Evolutionary conservation across 2,329 filamentous ascomycete genomes (phyloP), one percentile per base, ranked within the genome.

Genomic region (Neopestalotiopsis sp.): DNA sequence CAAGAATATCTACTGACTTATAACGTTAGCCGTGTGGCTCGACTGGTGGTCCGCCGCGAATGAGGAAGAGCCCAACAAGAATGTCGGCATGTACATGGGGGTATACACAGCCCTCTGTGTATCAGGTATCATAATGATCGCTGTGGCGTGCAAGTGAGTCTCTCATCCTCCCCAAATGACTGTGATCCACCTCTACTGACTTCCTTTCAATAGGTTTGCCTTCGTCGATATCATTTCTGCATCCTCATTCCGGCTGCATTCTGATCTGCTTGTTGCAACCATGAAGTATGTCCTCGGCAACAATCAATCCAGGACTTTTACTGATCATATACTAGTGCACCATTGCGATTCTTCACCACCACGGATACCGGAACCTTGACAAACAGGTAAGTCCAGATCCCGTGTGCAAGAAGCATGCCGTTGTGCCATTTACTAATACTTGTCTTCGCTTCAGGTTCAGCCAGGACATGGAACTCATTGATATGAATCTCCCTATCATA

Each of bases 11-110:
- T n/a, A 42, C 45, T 57, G 9, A 56, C 30, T 5, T 17, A 6
- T 17, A 13, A n/a, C 3, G 4, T 13, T 32, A 67, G 38, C 65
- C 6, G 63, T 68, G 9, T 70, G 69, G 69, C 24, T 70, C 13
- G 60, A 65, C 17, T 70, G 63, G 62, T 70, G 69, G 69, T 62
- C 66, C 17, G 58, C 30, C 28, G 69, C 67, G 4, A 68, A 68
- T 17, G 62, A 52, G 17, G 28, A n/a, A 13, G 67, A 68, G 34
- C 61, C 66, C 10, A 65, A 65, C 63, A 38, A 62, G 32, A 34
- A 70, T 45, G 30, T 70, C 30, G 63, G 60, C 59, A 63, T 60
- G 63, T 67, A 66, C 38, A 66, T 60, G 45, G 64, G 61, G 10
- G 59, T 24, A 5, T 67, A 56, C 52, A 30, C 13, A 12, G 40